Percentiles rank a stretch among this genome's conserved stretches.
Conservation (phyloP, 192 early-diverging fungal species). For the Dissophora globulifera region DNA sequence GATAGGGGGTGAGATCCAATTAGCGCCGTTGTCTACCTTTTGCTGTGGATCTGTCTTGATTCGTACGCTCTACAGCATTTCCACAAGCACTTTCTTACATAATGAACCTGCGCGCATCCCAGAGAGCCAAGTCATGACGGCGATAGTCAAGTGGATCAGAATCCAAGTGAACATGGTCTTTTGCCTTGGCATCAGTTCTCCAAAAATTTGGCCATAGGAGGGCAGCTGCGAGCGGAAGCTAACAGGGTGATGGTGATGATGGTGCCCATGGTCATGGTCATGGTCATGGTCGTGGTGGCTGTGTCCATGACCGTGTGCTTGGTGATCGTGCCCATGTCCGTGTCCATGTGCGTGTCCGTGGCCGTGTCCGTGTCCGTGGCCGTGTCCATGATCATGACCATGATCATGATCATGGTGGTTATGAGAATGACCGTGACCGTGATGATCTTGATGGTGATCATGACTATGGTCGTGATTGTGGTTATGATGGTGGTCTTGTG, state of each 20-base stretch:
- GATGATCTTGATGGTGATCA: neutral
- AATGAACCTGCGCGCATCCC: conserved; percentile 58
- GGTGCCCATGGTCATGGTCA: too few species aligned
- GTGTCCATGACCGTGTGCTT: conserved; percentile 8
- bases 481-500: neutral
- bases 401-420: neutral
- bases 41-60: too few species aligned
- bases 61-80: too few species aligned
- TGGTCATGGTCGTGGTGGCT: neutral
- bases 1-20: too few species aligned
- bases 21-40: too few species aligned
- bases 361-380: neutral
- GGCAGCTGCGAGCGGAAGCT: conserved; percentile 55
- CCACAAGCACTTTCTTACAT: conserved; percentile 36
- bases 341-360: neutral
- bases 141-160: conserved; percentile 53
- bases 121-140: conserved; percentile 55
- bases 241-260: conserved; percentile 21
- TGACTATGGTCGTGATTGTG: conserved; percentile 11
- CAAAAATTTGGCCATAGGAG: conserved; percentile 53
- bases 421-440: conserved; percentile 1
- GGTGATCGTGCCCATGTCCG: conserved; percentile 4
- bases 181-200: conserved; percentile 54
- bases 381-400: conserved; percentile 4
- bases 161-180: conserved; percentile 68